Conservation (phyloP, 371 early-diverging fungal species). For the Mortierella sp. region DNA sequence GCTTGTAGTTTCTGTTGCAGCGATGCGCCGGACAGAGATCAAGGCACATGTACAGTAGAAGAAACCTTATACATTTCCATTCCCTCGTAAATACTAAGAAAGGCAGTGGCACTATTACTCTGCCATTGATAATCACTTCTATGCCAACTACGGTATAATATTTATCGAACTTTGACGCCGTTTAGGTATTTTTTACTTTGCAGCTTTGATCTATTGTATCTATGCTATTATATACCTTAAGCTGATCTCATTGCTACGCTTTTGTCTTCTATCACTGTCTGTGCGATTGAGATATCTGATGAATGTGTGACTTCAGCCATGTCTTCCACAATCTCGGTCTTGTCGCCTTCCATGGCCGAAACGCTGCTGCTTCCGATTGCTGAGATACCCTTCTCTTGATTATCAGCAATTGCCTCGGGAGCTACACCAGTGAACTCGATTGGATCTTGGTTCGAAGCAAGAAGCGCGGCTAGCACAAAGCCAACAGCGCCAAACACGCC, state of each 20-base stretch:
- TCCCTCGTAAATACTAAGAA: too few relatives aligned
- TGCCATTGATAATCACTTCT: too few relatives aligned
- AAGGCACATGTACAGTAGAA: too few relatives aligned
- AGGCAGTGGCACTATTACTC: too few relatives aligned
- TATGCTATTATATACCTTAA: background rate
- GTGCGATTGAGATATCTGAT: background rate
- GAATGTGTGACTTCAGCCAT: background rate
- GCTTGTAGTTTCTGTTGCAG: too few relatives aligned
- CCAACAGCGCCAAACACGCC: conserved; percentile 29
- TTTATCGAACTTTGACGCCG: too few relatives aligned
- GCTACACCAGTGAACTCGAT: conserved; percentile 10
- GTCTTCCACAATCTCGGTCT: background rate
- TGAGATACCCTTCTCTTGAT: conserved; percentile 3
- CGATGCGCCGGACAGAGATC: too few relatives aligned
- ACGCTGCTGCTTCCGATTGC: background rate
- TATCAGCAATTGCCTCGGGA: background rate
- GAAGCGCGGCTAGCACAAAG: background rate
- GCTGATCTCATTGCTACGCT: background rate
- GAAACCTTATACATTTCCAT: too few relatives aligned
- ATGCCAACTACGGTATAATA: too few relatives aligned
- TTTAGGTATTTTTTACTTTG: too few relatives aligned
- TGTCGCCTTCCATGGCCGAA: background rate
- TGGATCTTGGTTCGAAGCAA: conserved; percentile 31
- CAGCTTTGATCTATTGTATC: too few relatives aligned
- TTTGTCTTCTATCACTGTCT: background rate